Evolutionary conservation across 768 basidiomycete genomes (phyloP).

Genomic region (Lenzites betulinus): DNA sequence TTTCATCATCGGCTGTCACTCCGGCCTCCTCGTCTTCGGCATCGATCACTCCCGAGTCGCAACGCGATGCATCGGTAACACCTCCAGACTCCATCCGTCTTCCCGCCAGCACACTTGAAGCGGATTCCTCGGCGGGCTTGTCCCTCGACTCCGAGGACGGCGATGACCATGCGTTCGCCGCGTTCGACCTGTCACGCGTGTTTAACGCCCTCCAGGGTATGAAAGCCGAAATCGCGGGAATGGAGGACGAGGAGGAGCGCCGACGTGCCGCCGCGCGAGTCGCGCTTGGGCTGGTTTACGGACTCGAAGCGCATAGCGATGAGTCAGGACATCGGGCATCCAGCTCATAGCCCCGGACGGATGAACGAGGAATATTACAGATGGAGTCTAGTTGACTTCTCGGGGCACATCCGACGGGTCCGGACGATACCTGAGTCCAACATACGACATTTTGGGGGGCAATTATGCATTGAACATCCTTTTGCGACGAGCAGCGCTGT

Average conservation of each 20-base stretch:
- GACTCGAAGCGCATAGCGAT: constrained; percentile 39
- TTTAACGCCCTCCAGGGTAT: constrained; percentile 63
- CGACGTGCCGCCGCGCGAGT: constrained; percentile 70
- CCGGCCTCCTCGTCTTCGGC: neutral
- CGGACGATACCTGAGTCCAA: too few relatives aligned
- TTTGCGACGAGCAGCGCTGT: too few relatives aligned
- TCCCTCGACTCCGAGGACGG: constrained; percentile 13
- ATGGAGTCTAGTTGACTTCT: too few relatives aligned
- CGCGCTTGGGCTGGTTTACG: constrained; percentile 73
- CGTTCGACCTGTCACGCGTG: constrained; percentile 65
- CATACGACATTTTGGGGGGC: too few relatives aligned
- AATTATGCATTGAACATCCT: too few relatives aligned
- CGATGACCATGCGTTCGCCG: constrained; percentile 29
- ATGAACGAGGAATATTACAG: too few relatives aligned
- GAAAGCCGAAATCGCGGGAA: constrained; percentile 73
- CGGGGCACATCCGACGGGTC: too few relatives aligned
- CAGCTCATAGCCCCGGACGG: too few relatives aligned
- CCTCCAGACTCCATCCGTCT: neutral
- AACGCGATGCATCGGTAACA: too few relatives aligned
- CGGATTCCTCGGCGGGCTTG: constrained; percentile 17
- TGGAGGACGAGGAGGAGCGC: constrained; percentile 62
- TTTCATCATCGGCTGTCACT: too few relatives aligned
- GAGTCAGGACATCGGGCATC: constrained; percentile 16
- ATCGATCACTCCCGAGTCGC: neutral
- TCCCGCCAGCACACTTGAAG: neutral